Percentiles rank a stretch among this genome's conserved stretches.
phyloP scores from a whole-genome alignment of 2,329 filamentous ascomycete genomes.

The Penicillium nordicum region DNA sequence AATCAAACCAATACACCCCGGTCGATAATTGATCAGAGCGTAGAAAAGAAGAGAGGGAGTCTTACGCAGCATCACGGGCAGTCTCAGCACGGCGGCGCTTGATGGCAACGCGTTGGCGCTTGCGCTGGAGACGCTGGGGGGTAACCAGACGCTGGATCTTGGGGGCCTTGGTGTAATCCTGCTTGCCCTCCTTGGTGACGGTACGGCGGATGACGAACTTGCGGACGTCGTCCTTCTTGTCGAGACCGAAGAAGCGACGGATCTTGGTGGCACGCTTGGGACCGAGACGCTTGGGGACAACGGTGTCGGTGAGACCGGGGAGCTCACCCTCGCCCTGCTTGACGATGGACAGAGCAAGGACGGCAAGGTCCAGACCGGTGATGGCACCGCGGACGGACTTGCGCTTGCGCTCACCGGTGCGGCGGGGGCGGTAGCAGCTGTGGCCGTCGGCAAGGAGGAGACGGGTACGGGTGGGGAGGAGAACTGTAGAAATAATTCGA shows the following conservation, averaged over 20 bases:
- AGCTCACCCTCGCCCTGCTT: slow-evolving; percentile 97
- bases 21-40: background rate
- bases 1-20: slow-evolving; percentile 28
- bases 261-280: slow-evolving; percentile 99
- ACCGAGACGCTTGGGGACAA: slow-evolving; percentile 98
- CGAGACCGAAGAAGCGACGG: slow-evolving; percentile 98
- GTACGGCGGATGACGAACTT: slow-evolving; percentile 99
- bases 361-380: slow-evolving; percentile 90
- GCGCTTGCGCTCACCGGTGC: slow-evolving; percentile 97
- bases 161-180: slow-evolving; percentile 99
- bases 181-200: slow-evolving; percentile 93
- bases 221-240: slow-evolving; percentile 99
- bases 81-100: slow-evolving; percentile 97
- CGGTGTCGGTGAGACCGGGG: slow-evolving; percentile 93
- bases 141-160: slow-evolving; percentile 99
- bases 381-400: slow-evolving; percentile 98
- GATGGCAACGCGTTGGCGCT: slow-evolving; percentile 95
- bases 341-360: slow-evolving; percentile 90
- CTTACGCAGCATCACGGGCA: slow-evolving; percentile 97
- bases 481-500: slow-evolving; percentile 45
- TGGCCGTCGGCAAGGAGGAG: slow-evolving; percentile 94
- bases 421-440: slow-evolving; percentile 97
- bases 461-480: slow-evolving; percentile 97
- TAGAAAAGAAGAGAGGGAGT: slow-evolving; percentile 38
- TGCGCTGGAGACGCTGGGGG: slow-evolving; percentile 99